Evolutionary conservation across 768 basidiomycete genomes (phyloP).

Genomic region (Hysterangium stoloniferum): DNA sequence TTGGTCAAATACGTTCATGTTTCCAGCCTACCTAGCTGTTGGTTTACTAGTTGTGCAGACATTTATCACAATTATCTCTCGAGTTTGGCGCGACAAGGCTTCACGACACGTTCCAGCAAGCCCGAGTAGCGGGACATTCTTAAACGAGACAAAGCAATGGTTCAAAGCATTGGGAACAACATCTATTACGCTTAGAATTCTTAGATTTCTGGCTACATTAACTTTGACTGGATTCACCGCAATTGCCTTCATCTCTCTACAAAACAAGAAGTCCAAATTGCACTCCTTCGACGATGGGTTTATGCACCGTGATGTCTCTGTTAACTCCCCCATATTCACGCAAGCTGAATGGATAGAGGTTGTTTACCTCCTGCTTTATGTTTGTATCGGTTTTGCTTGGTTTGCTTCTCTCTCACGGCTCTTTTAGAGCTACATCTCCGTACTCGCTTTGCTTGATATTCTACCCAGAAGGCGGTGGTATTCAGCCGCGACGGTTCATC

Average conservation of each 20-base stretch:
- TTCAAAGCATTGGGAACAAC: too few relatives aligned
- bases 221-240: slow-evolving; percentile 43
- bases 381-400: background rate
- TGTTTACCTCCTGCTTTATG: background rate
- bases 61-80: too few relatives aligned
- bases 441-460: background rate
- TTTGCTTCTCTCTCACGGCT: background rate
- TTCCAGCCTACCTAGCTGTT: slow-evolving; percentile 30
- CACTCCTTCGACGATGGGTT: slow-evolving; percentile 17
- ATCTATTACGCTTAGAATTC: slow-evolving; percentile 41
- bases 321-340: too few relatives aligned
- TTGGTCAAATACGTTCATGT: slow-evolving; percentile 22
- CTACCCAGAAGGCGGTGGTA: background rate
- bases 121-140: too few relatives aligned
- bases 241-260: slow-evolving; percentile 34
- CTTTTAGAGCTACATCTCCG: background rate
- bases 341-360: too few relatives aligned
- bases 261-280: too few relatives aligned
- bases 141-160: slow-evolving; percentile 13
- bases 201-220: slow-evolving; percentile 37
- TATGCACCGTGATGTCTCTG: too few relatives aligned
- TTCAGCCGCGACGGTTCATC: background rate
- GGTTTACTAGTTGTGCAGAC: slow-evolving; percentile 29
- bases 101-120: too few relatives aligned
- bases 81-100: slow-evolving; percentile 17